Conservation (phyloP, 495 filamentous ascomycete genomes). For the Podospora didyma region DNA sequence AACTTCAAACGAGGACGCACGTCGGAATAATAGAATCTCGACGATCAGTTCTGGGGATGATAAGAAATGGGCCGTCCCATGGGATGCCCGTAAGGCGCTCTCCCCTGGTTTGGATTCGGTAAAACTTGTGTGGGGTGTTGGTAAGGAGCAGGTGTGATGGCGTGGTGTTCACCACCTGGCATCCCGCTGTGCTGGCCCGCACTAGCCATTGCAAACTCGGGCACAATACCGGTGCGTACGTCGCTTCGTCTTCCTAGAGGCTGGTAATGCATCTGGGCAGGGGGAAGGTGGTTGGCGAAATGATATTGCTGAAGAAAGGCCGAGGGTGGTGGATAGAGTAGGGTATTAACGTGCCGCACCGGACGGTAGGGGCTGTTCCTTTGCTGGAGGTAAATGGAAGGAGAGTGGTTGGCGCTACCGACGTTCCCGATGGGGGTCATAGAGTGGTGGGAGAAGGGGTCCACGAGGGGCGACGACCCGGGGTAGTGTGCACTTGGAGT, state of each 20-base stretch:
- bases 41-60: not conserved
- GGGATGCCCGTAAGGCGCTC: conserved; percentile 3
- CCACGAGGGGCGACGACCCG: conserved; percentile 47
- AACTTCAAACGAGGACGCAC: too few relatives aligned
- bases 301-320: conserved; percentile 70
- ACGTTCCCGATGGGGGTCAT: conserved; percentile 13
- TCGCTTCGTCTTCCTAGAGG: conserved; percentile 78
- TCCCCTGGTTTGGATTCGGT: conserved; percentile 14
- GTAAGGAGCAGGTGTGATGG: not conserved
- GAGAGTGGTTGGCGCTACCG: conserved; percentile 37
- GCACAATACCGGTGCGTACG: conserved; percentile 75
- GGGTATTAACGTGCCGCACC: conserved; percentile 79
- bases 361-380: conserved; percentile 85
- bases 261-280: conserved; percentile 92
- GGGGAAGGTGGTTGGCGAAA: conserved; percentile 45
- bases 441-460: conserved; percentile 39
- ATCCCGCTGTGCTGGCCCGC: conserved; percentile 7
- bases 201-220: conserved; percentile 52
- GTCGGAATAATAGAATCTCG: not conserved
- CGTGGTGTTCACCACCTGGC: conserved; percentile 9
- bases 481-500: conserved; percentile 27
- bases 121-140: conserved; percentile 10
- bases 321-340: conserved; percentile 84
- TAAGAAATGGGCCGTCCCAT: conserved; percentile 1
- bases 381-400: conserved; percentile 58